Percentiles rank a stretch among this genome's conserved stretches.
Evolutionary conservation across 345 rosid genomes (phyloP).

Genomic region (Raphanus sativus): DNA sequence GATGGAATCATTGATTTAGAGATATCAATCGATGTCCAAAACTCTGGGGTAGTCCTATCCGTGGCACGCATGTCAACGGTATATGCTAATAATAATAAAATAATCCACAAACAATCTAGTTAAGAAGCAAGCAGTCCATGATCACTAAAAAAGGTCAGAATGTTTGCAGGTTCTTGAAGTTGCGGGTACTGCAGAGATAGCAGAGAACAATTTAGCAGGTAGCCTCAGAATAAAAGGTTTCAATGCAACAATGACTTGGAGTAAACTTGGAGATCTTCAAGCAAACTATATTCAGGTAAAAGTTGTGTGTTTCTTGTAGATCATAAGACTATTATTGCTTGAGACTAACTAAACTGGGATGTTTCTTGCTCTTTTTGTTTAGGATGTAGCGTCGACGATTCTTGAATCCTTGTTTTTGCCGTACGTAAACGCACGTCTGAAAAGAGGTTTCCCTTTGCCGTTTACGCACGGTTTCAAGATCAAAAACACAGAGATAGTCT

Average conservation of each 20-base stretch:
- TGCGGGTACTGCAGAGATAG: slow-evolving; percentile 53
- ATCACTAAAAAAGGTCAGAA: slow-evolving; percentile 4
- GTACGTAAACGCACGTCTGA: slow-evolving; percentile 50
- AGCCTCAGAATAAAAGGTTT: slow-evolving; percentile 46
- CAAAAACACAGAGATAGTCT: slow-evolving; percentile 47
- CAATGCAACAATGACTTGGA: slow-evolving; percentile 55
- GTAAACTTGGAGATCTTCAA: slow-evolving; percentile 52
- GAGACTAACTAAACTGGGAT: neutral
- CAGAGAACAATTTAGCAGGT: slow-evolving; percentile 52
- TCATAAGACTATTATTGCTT: neutral
- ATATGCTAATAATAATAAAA: slow-evolving; percentile 23
- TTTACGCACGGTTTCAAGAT: slow-evolving; percentile 47
- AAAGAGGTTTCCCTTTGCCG: slow-evolving; percentile 63
- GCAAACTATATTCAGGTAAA: slow-evolving; percentile 53
- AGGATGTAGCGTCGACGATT: slow-evolving; percentile 47
- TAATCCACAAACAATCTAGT: slow-evolving; percentile 9
- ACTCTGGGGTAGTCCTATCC: slow-evolving; percentile 46
- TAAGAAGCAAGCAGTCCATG: neutral
- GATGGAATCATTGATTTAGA: slow-evolving; percentile 47
- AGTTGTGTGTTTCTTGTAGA: neutral
- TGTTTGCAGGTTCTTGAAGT: slow-evolving; percentile 47
- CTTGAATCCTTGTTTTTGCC: slow-evolving; percentile 56
- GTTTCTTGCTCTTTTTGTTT: slow-evolving; percentile 25
- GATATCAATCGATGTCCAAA: slow-evolving; percentile 51
- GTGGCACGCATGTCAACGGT: slow-evolving; percentile 68